Percentiles rank a stretch among this genome's conserved stretches.
phyloP scores from a whole-genome alignment of 1,284 basidiomycete species.

The Ustilago hordei region DNA sequence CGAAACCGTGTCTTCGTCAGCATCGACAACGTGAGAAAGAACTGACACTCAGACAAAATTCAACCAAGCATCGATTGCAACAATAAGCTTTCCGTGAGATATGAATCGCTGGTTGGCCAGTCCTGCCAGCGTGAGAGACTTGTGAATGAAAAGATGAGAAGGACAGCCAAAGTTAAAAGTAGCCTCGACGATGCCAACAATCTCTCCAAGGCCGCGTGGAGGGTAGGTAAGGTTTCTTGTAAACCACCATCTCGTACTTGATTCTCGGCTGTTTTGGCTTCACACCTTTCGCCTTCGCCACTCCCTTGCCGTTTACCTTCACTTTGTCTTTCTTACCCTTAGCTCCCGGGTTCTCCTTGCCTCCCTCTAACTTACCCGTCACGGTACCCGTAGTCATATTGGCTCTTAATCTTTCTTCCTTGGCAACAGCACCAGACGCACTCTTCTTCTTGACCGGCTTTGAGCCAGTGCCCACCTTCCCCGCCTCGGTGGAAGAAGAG shows the following conservation, averaged over 20 bases:
- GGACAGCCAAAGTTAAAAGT: not conserved
- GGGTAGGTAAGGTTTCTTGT: constrained; percentile 24
- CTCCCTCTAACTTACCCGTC: not conserved
- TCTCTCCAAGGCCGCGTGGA: constrained; percentile 29
- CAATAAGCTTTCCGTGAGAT: too few relatives aligned
- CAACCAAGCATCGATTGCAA: too few relatives aligned
- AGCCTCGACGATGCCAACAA: constrained; percentile 19
- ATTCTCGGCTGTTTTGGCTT: constrained; percentile 11
- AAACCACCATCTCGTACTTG: constrained; percentile 26
- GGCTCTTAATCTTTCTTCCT: not conserved
- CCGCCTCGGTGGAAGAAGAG: not conserved
- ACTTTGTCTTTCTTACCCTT: not conserved
- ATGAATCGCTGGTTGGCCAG: too few relatives aligned
- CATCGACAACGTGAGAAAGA: too few relatives aligned
- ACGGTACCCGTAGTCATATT: too few relatives aligned
- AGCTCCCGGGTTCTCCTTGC: not conserved
- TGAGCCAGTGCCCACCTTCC: not conserved
- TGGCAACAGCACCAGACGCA: not conserved
- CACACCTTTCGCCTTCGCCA: constrained; percentile 7
- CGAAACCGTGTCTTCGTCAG: too few relatives aligned
- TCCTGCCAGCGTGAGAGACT: too few relatives aligned
- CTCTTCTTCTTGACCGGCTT: constrained; percentile 1
- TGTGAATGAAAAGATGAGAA: too few relatives aligned
- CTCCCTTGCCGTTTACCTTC: not conserved
- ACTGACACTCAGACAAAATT: too few relatives aligned